A percentile compares a stretch with the other conserved stretches of the same genome.
Conservation (phyloP, 768 basidiomycete genomes). For the Trametes cinnabarina region DNA sequence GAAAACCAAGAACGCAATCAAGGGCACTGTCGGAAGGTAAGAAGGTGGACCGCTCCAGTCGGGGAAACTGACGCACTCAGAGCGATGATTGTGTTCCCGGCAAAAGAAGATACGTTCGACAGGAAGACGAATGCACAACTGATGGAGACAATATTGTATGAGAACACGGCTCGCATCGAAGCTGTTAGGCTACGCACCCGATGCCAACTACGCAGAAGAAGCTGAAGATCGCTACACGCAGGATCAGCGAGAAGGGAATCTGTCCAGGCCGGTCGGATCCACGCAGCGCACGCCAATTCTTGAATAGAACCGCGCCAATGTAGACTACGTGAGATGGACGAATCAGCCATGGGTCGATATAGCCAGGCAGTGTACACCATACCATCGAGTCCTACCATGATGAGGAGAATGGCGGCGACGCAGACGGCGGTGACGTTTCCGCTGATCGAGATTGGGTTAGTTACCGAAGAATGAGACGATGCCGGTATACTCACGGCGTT, state of each 20-base stretch:
- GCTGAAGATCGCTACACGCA: slow-evolving; percentile 18
- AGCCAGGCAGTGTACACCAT: not conserved
- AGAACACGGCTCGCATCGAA: too few relatives aligned
- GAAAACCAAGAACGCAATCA: slow-evolving; percentile 18
- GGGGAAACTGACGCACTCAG: not conserved
- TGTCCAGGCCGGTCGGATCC: slow-evolving; percentile 15
- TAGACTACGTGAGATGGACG: slow-evolving; percentile 4
- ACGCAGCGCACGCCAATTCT: slow-evolving; percentile 18
- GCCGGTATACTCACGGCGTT: not conserved
- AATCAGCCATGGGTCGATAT: not conserved
- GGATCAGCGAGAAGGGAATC: slow-evolving; percentile 17
- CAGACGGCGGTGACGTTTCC: slow-evolving; percentile 6
- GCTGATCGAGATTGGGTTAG: not conserved
- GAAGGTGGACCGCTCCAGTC: not conserved
- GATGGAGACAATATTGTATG: too few relatives aligned
- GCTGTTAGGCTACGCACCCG: not conserved
- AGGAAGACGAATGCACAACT: slow-evolving; percentile 17
- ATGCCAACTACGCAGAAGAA: slow-evolving; percentile 19
- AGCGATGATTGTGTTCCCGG: slow-evolving; percentile 15
- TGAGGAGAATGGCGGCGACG: slow-evolving; percentile 9
- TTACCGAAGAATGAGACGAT: not conserved
- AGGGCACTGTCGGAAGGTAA: slow-evolving; percentile 4
- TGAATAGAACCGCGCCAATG: slow-evolving; percentile 14
- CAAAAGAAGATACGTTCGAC: slow-evolving; percentile 10
- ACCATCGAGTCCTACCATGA: slow-evolving; percentile 16